These are phyloP conservation scores for Lactarius tabidus DNA, from an alignment of 768 basidiomycete genomes.

Conservation along the genomic window DNA sequence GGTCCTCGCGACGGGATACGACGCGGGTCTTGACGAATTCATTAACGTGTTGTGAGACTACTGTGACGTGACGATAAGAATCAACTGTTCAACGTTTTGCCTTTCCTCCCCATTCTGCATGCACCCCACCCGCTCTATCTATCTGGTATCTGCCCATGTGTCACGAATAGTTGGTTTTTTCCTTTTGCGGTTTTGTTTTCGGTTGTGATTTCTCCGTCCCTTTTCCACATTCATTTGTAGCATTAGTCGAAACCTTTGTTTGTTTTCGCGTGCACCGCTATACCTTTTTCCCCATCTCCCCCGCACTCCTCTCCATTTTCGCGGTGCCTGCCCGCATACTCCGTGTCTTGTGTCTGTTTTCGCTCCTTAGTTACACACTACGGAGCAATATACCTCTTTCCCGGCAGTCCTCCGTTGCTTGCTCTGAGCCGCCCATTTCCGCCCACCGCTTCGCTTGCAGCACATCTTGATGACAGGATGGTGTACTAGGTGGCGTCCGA, in stretches of 20 bases:
- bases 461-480: not conserved
- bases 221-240: constrained; percentile 21
- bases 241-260: constrained; percentile 17
- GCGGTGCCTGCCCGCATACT: constrained; percentile 13
- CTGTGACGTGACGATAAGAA: constrained; percentile 3
- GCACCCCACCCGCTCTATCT: not conserved
- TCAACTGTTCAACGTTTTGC: not conserved
- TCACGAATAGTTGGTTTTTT: not conserved
- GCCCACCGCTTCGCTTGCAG: not conserved
- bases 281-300: not conserved
- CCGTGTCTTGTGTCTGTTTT: not conserved
- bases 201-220: not conserved
- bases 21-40: constrained; percentile 20
- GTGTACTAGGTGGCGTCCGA: not conserved
- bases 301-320: not conserved
- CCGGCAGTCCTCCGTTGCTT: not conserved
- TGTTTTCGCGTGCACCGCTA: constrained; percentile 6
- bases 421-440: not conserved
- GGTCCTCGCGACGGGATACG: constrained; percentile 13
- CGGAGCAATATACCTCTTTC: not conserved
- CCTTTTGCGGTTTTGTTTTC: not conserved
- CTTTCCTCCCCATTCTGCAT: not conserved
- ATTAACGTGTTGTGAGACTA: constrained; percentile 10
- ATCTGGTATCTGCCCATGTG: not conserved
- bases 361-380: not conserved